Percentiles rank a stretch among this genome's conserved stretches.
Conservation (phyloP, 805 yeast genomes). For the Candida anglica region DNA sequence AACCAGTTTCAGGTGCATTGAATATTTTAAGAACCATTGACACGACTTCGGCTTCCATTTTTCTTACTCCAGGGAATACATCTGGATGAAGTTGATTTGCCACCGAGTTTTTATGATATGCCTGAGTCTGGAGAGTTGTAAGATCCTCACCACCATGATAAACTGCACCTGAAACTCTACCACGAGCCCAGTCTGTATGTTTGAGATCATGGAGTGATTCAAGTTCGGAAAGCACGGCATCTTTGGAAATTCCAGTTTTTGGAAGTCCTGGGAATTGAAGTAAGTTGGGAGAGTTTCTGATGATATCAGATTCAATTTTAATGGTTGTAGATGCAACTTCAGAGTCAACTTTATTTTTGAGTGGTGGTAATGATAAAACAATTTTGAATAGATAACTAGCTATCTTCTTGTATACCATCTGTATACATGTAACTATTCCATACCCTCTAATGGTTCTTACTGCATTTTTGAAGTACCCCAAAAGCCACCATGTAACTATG, state of each 20-base stretch:
- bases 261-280: slow-evolving; percentile 55
- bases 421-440: slow-evolving; percentile 33
- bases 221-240: slow-evolving; percentile 47
- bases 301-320: slow-evolving; percentile 53
- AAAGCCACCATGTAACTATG: background rate
- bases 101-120: slow-evolving; percentile 73
- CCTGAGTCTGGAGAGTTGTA: slow-evolving; percentile 67
- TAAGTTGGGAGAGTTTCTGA: slow-evolving; percentile 48
- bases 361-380: slow-evolving; percentile 46
- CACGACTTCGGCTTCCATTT: slow-evolving; percentile 95
- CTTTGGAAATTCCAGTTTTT: slow-evolving; percentile 47
- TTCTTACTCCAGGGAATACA: slow-evolving; percentile 92
- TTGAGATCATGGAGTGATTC: slow-evolving; percentile 46
- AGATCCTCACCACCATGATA: slow-evolving; percentile 91
- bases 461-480: slow-evolving; percentile 6
- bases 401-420: slow-evolving; percentile 9
- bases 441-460: slow-evolving; percentile 25
- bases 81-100: slow-evolving; percentile 97
- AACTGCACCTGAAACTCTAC: slow-evolving; percentile 91
- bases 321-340: slow-evolving; percentile 50
- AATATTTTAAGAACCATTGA: slow-evolving; percentile 81
- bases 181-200: slow-evolving; percentile 79
- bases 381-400: slow-evolving; percentile 22
- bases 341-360: slow-evolving; percentile 52
- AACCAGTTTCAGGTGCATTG: slow-evolving; percentile 61